These are phyloP conservation scores for Plectranthus barbatus DNA, from an alignment of 257 asterid genomes.

Conservation along the genomic window DNA sequence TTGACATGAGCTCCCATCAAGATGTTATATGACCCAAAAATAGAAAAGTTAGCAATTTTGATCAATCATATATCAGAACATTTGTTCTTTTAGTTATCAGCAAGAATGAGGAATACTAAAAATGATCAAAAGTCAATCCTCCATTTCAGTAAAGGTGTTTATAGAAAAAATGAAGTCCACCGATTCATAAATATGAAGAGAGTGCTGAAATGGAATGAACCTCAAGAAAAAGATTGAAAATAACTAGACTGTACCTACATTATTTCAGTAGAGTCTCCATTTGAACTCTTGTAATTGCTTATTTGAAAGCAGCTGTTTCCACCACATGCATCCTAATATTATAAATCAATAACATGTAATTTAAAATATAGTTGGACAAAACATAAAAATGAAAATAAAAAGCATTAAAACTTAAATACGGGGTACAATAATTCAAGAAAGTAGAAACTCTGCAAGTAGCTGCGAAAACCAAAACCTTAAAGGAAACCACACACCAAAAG, in stretches of 20 bases:
- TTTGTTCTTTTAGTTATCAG: too few relatives aligned
- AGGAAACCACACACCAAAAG: background rate
- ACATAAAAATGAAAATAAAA: background rate
- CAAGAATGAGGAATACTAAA: too few relatives aligned
- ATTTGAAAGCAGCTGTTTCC: conserved; percentile 75
- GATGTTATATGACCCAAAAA: too few relatives aligned
- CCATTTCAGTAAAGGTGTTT: background rate
- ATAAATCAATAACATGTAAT: conserved; percentile 12
- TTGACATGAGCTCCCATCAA: too few relatives aligned
- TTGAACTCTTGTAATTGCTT: conserved; percentile 50
- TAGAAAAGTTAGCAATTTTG: too few relatives aligned
- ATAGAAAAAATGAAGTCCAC: background rate
- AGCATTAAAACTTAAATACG: background rate
- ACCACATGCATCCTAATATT: conserved; percentile 59
- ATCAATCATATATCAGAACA: too few relatives aligned
- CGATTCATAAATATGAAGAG: background rate
- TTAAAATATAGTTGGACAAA: background rate
- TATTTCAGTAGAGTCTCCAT: conserved; percentile 58
- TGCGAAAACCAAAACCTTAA: background rate
- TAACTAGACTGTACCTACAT: conserved; percentile 44
- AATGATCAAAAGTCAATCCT: background rate
- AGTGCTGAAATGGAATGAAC: conserved; percentile 4
- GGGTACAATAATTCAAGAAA: background rate
- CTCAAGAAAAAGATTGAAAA: background rate
- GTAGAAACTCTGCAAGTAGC: background rate